Conservation (phyloP, 805 yeast genomes). For the Komagataella pastoris region DNA sequence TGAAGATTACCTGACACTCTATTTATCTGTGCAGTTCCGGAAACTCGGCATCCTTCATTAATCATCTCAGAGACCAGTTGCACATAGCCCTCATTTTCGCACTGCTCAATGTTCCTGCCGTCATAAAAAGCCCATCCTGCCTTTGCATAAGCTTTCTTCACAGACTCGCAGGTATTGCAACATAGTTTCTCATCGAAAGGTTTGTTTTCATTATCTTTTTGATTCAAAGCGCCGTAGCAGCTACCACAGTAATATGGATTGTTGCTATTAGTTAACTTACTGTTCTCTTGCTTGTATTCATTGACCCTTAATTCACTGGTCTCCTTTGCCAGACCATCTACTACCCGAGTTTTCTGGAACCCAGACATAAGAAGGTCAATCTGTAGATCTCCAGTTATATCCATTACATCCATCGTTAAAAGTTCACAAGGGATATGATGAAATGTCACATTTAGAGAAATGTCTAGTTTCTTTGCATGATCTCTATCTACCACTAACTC, state of each 20-base stretch:
- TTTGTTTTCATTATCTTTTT: conserved; percentile 27
- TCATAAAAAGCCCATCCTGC: conserved; percentile 84
- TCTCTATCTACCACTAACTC: conserved; percentile 85
- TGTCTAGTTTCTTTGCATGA: conserved; percentile 57
- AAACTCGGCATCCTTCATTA: conserved; percentile 78
- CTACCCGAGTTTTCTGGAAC: conserved; percentile 48
- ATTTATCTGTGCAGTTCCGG: conserved; percentile 68
- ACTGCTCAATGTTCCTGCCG: conserved; percentile 78
- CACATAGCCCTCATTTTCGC: conserved; percentile 83
- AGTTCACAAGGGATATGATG: conserved; percentile 80
- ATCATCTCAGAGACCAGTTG: conserved; percentile 41
- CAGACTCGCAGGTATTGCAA: conserved; percentile 80
- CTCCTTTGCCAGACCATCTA: conserved; percentile 38
- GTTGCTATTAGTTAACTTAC: conserved; percentile 5
- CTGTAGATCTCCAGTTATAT: conserved; percentile 76
- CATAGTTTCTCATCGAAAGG: conserved; percentile 35
- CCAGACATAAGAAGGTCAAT: conserved; percentile 59
- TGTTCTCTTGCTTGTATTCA: conserved; percentile 10
- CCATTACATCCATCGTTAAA: conserved; percentile 76
- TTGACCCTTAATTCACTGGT: conserved; percentile 28
- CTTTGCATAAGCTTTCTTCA: conserved; percentile 64
- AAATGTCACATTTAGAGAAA: conserved; percentile 72
- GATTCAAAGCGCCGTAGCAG: conserved; percentile 77
- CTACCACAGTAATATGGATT: conserved; percentile 59
- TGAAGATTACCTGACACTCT: conserved; percentile 86